Base-by-base conservation (phyloP, 176 grass and related monocot genomes). In the Aegilops umbellulata region DNA sequence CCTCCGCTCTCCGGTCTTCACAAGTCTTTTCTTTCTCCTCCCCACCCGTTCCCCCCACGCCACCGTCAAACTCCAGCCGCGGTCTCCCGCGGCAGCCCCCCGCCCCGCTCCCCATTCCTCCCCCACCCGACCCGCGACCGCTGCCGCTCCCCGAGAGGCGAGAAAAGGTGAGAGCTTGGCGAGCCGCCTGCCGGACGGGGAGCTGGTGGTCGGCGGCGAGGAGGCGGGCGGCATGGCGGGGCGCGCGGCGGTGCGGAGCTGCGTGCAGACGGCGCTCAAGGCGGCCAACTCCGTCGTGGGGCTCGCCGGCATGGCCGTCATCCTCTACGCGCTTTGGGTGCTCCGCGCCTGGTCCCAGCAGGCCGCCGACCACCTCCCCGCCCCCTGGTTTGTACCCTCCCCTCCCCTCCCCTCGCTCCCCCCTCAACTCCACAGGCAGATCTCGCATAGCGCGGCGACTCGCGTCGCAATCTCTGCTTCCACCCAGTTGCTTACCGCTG, bases 291-390 rank as follows among this genome's bases (percentile, higher is more conserved):
- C 94, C 79, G 73, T 94, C 41, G 83, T 99, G 35, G 97, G 97
- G 39, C 85, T 99, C 32, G 89, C 92, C 74, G 97, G 97, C 30
- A 99, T 91, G 94, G 97, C 90, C 51, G 78, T 99, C 90, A 99
- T 99, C 82, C 97, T 99, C 62, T 94, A 97, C 85, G 89, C 97
- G 25, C 97, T 99, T 76, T 99, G 97, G 97, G 92, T 99, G 92
- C 78, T 97, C 75, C 88, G 97, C 32, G 87, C 69, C 31, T 99
- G 97, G 97, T 90, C 14, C 72, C 87, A 55, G 73, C 80, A 94
- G 55, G 68, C 88, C 66, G 76, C 78, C 46, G 42, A 22, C n/a
- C 70, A 39, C 16, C 41, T 65, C 74, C 47, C 85, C 55, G 85
- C 82, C 32, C 94, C 97, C 12, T 99, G 97, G 97, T n/a, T n/a